These are phyloP conservation scores for Huntiella bhutanensis DNA, from an alignment of 2,329 filamentous ascomycete genomes.

Conservation along the genomic window DNA sequence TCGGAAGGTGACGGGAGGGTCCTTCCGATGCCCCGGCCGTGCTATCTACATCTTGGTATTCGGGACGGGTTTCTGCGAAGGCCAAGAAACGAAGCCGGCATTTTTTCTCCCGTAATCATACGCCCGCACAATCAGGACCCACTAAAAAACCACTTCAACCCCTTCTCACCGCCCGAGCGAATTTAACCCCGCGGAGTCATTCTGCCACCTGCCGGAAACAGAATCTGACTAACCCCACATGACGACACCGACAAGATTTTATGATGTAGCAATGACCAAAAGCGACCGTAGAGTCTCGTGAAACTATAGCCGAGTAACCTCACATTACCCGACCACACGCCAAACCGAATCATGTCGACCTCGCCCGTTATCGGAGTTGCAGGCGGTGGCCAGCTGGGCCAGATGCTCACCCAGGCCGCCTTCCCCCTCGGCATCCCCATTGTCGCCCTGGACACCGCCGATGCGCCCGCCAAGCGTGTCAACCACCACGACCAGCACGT, in stretches of 20 bases:
- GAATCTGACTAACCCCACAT: slow-evolving; percentile 9
- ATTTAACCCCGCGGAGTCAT: background rate
- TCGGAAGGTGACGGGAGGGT: too few relatives aligned
- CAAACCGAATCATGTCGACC: slow-evolving; percentile 15
- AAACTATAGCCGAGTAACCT: background rate
- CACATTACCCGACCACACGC: background rate
- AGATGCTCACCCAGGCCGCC: slow-evolving; percentile 86
- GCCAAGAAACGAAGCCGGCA: too few relatives aligned
- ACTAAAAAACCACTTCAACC: slow-evolving; percentile 1
- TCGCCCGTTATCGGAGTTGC: slow-evolving; percentile 31
- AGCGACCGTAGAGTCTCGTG: background rate
- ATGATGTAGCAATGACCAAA: background rate
- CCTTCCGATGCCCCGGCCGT: too few relatives aligned
- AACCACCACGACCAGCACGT: slow-evolving; percentile 58
- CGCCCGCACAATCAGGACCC: background rate
- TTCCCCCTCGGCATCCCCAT: slow-evolving; percentile 54
- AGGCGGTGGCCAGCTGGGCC: slow-evolving; percentile 59
- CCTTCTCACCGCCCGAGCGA: slow-evolving; percentile 3
- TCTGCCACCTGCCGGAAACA: slow-evolving; percentile 6
- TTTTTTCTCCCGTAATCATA: too few relatives aligned
- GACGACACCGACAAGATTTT: slow-evolving; percentile 10
- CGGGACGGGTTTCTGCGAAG: too few relatives aligned
- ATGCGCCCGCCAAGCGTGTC: slow-evolving; percentile 70
- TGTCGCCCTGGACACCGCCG: slow-evolving; percentile 58
- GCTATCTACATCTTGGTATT: too few relatives aligned